Conservation (phyloP, 1,284 basidiomycete species). For the Puccinia triticina region DNA sequence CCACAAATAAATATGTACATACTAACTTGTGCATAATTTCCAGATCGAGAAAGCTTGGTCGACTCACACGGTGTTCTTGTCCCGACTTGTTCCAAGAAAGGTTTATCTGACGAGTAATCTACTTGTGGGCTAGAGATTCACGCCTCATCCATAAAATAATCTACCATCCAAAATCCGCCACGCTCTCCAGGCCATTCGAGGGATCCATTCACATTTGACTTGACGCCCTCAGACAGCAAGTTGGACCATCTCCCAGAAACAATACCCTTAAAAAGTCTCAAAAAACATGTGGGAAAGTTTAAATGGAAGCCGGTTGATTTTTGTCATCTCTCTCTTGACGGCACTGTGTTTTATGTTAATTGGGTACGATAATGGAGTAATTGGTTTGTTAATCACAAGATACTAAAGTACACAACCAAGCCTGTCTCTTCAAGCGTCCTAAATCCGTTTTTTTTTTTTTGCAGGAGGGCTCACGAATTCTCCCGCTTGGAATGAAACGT, state of each 20-base stretch:
- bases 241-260: neutral
- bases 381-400: slow-evolving; percentile 18
- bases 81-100: neutral
- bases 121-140: neutral
- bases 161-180: neutral
- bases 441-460: neutral
- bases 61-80: neutral
- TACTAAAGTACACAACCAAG: neutral
- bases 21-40: neutral
- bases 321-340: slow-evolving; percentile 54
- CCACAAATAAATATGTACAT: no score
- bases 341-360: slow-evolving; percentile 59
- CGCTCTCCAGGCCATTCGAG: neutral
- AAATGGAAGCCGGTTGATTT: slow-evolving; percentile 29
- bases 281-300: slow-evolving; percentile 11
- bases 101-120: neutral
- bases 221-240: neutral
- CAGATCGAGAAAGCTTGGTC: neutral
- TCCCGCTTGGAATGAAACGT: slow-evolving; percentile 44
- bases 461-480: slow-evolving; percentile 44
- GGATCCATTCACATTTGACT: neutral
- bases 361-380: slow-evolving; percentile 54
- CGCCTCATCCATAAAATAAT: neutral
- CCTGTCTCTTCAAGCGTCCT: no score
- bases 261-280: neutral